Base-by-base conservation (phyloP, 2,329 filamentous ascomycete species). In the Rugonectria rugulosa region DNA sequence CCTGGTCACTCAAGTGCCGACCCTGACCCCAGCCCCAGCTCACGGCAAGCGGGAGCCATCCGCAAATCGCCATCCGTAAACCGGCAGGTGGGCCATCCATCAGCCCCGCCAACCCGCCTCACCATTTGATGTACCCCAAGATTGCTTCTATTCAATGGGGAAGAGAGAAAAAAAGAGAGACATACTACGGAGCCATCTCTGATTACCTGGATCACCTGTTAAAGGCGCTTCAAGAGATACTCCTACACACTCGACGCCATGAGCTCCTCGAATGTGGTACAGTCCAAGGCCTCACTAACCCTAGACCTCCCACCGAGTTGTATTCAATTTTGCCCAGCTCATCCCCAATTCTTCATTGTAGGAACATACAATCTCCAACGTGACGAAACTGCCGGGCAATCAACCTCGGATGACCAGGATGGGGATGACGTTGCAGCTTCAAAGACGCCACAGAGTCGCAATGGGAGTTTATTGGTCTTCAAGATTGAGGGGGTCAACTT, bases 361-460 rank as follows among this genome's bases (percentile, higher is more conserved):
- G 94, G 93, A 32, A 97, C 93, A 1, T 97, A 97, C 73, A 85
- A 89, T 59, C 81, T 97, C 23, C 79, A 92, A 59, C 80, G 81
- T 57, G 70, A 79, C 44, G 66, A 73, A 37, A 47, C 53, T 6
- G 57, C 31, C 7, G 53, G 56, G 24, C 60, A 66, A 5, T 54
- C 60, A 7, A 51, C 64, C 2, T 58, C n/a, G 12, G 34, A 10
- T 7, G 56, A 61, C 7, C 62, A 69, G 14, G 53, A 66, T 3
- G 61, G 63, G 12, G 62, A 59, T 4, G 60, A 64, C 23, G 65
- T 66, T 67, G 61, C 52, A 59, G 27, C 60, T 4, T 37, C 50
- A 5, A 74, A 71, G 36, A 76, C 78, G 60, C 64, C 78, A 2
- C 89, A 92, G 68, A 83, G 75, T 44, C 87, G 91, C 34, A 89